Evolutionary conservation across 2,329 filamentous ascomycete genomes (phyloP), one percentile per base, ranked within the genome.

Genomic region (Talaromyces sp.): DNA sequence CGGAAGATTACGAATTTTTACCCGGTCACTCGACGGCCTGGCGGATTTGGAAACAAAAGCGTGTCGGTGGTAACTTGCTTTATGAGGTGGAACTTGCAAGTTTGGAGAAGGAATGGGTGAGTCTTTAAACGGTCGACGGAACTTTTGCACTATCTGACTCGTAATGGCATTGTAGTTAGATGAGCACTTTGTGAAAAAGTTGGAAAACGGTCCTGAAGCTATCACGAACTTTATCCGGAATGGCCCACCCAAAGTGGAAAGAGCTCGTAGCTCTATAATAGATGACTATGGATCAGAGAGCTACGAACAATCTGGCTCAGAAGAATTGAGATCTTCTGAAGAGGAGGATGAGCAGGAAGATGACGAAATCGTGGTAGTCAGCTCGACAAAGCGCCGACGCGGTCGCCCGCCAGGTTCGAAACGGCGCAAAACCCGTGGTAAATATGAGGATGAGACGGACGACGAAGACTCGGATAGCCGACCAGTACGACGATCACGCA

Each of bases 21-120:
- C 73, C 73, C 1, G 74, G 73, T 10, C 73, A 76, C 62, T 75
- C 69, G 56, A 61, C 63, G 6, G 69, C 70, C 11, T 64, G 63
- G 17, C 65, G 65, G 28, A 62, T 77, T 51, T 63, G 75, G 48
- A 58, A 62, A 22, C 62, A 75, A 35, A 63, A 63, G 40, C 61
- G 66, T 22, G 53, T 59, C 6, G 57, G 60, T n/a, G 45, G 60
- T 19, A 64, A 64, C 19, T 57, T 65, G 45, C 60, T 62, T 33
- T 74, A 74, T 58, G 60, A 64, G 25, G 67, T 76, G 7, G 66
- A 68, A 39, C 63, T 75, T 10, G 62, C 62, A 48, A 77, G 73
- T 62, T 69, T 67, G 25, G 75, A 77, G 52, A 62, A 60, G 39
- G 61, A 69, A 60, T 66, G 66, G 41, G 75, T 76, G 60, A 64